phyloP scores from a whole-genome alignment of 371 early-diverging fungal species.

The Mortierella sp. region DNA sequence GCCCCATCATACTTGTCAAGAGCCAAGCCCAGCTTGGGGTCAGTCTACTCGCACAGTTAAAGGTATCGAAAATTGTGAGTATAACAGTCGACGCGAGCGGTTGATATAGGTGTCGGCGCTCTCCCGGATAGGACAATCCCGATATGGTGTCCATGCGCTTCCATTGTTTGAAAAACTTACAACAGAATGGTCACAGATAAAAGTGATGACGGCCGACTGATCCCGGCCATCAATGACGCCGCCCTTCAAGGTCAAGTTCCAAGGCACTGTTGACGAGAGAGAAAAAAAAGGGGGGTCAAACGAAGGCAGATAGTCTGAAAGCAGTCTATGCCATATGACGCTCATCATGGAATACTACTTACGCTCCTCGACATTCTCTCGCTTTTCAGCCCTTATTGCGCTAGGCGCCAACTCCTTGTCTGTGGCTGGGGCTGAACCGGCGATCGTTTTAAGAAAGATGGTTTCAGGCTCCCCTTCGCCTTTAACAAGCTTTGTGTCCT shows the following conservation, averaged over 20 bases:
- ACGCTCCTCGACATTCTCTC: slow-evolving; percentile 37
- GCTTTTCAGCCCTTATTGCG: slow-evolving; percentile 14
- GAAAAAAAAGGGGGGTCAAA: background rate
- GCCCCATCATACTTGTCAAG: slow-evolving; percentile 24
- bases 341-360: background rate
- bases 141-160: too few species aligned
- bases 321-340: background rate
- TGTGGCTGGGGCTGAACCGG: slow-evolving; percentile 37
- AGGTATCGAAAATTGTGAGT: background rate
- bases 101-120: too few species aligned
- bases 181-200: slow-evolving; percentile 34
- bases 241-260: slow-evolving; percentile 50
- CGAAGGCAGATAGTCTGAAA: background rate
- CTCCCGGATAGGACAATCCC: too few species aligned
- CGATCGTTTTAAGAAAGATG: slow-evolving; percentile 23
- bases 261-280: slow-evolving; percentile 31
- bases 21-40: slow-evolving; percentile 14
- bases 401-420: slow-evolving; percentile 35
- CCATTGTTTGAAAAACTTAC: too few species aligned
- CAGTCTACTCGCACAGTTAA: slow-evolving; percentile 15
- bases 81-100: background rate
- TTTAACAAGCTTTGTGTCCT: slow-evolving; percentile 27
- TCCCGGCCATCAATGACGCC: slow-evolving; percentile 25
- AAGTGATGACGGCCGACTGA: slow-evolving; percentile 46
- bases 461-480: slow-evolving; percentile 20